Evolutionary conservation across 73 alveolate species (phyloP).

Genomic region (Symbiodinium natans): DNA sequence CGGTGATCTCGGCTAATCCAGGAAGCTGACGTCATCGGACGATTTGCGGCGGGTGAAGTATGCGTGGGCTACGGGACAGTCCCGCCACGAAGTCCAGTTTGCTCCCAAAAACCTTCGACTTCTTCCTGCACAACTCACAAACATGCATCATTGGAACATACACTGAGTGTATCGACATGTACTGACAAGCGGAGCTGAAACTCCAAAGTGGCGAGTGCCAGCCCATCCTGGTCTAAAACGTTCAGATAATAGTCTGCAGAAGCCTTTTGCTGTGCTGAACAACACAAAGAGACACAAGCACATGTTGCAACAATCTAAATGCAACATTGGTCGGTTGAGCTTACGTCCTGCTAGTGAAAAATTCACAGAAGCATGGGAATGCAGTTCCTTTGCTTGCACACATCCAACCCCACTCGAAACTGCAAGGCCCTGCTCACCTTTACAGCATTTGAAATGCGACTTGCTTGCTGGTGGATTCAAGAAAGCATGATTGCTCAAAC

Average conservation of each 20-base stretch:
- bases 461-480: too few relatives aligned
- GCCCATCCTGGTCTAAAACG: slow-evolving; percentile 29
- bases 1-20: neutral
- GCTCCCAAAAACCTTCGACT: slow-evolving; percentile 47
- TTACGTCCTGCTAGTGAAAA: too few relatives aligned
- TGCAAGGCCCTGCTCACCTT: too few relatives aligned
- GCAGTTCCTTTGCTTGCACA: neutral
- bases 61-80: neutral
- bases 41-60: neutral
- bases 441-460: too few relatives aligned
- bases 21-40: neutral
- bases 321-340: neutral
- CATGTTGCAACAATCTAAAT: neutral
- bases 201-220: neutral
- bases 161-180: neutral
- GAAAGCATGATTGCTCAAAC: too few relatives aligned
- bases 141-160: neutral
- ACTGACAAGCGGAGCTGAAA: too few relatives aligned
- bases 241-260: slow-evolving; percentile 35
- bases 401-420: too few relatives aligned
- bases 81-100: slow-evolving; percentile 74
- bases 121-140: slow-evolving; percentile 1
- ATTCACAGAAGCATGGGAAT: neutral
- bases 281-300: neutral
- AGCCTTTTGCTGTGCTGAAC: neutral